Evolutionary conservation across 2,329 filamentous ascomycete genomes (phyloP).

Genomic region (Leptographium radiaticola): DNA sequence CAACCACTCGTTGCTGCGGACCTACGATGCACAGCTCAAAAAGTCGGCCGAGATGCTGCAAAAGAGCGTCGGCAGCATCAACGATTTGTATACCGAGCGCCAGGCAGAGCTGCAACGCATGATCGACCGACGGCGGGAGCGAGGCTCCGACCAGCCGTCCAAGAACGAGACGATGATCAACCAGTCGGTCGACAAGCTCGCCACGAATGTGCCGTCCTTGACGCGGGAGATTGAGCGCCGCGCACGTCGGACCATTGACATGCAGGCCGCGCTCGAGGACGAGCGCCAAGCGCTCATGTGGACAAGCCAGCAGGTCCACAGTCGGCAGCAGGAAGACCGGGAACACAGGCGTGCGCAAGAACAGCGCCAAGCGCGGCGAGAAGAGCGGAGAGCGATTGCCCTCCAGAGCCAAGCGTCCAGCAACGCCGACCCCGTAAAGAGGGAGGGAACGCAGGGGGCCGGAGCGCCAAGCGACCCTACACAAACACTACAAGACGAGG

Average conservation of each 20-base stretch:
- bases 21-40: constrained; percentile 33
- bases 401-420: constrained; percentile 5
- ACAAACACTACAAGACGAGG: constrained; percentile 11
- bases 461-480: no score
- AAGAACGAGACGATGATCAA: constrained; percentile 19
- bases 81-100: constrained; percentile 29
- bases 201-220: constrained; percentile 25
- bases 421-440: constrained; percentile 8
- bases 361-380: neutral
- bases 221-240: constrained; percentile 32
- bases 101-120: constrained; percentile 19
- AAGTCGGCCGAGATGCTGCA: constrained; percentile 30
- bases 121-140: constrained; percentile 22
- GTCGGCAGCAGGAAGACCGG: constrained; percentile 12
- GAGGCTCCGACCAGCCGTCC: constrained; percentile 11
- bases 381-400: neutral
- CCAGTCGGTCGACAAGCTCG: constrained; percentile 22
- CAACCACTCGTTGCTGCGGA: constrained; percentile 24
- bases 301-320: constrained; percentile 17
- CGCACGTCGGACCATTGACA: constrained; percentile 36
- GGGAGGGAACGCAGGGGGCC: neutral
- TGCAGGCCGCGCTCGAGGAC: constrained; percentile 35
- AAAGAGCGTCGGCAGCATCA: constrained; percentile 29
- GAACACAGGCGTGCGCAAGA: neutral
- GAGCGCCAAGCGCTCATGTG: constrained; percentile 25